These are phyloP conservation scores for Margaritispora aquatica DNA, from an alignment of 495 filamentous ascomycete genomes.

Conservation along the genomic window DNA sequence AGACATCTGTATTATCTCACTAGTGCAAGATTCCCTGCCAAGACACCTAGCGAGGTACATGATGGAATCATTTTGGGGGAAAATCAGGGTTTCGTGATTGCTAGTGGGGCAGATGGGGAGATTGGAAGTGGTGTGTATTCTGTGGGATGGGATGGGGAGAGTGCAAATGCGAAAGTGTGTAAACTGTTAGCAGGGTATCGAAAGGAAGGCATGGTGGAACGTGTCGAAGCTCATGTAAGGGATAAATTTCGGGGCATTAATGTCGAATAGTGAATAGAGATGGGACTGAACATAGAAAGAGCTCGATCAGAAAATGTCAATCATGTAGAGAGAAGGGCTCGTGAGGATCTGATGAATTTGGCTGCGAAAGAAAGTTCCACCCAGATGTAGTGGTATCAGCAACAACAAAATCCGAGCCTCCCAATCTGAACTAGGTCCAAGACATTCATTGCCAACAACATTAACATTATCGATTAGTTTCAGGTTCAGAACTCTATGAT, in stretches of 20 bases:
- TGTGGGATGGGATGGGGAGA: conserved; percentile 15
- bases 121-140: conserved; percentile 10
- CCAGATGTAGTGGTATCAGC: no score
- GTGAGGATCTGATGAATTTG: no score
- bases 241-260: conserved; percentile 16
- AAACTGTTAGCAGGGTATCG: conserved; percentile 7
- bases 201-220: conserved; percentile 13
- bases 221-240: conserved; percentile 22
- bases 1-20: conserved; percentile 49
- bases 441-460: no score
- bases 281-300: no score
- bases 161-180: conserved; percentile 3
- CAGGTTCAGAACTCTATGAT: no score
- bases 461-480: no score
- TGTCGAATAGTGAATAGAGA: no score
- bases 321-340: no score
- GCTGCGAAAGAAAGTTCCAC: no score
- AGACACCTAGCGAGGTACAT: not conserved
- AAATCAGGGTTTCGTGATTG: not conserved
- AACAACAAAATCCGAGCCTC: no score
- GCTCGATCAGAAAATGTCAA: no score
- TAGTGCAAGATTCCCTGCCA: conserved; percentile 34
- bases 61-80: not conserved
- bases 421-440: no score
- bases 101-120: not conserved